Conservation (phyloP, 805 yeast species). For the Metschnikowia corniflorae region DNA sequence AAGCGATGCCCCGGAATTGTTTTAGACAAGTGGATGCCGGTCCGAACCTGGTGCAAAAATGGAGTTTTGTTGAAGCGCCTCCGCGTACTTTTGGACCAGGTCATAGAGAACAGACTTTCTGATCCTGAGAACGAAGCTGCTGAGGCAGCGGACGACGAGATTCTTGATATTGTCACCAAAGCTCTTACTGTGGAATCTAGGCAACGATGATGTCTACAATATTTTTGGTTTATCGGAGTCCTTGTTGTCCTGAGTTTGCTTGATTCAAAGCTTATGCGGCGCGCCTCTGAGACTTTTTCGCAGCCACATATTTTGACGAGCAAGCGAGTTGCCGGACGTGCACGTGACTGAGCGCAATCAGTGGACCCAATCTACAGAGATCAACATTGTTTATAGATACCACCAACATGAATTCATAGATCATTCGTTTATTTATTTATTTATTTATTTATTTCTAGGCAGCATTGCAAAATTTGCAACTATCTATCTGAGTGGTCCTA, state of each 20-base stretch:
- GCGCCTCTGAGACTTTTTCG: no score
- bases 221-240: no score
- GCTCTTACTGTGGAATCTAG: constrained; percentile 8
- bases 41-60: constrained; percentile 90
- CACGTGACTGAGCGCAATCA: constrained; percentile 7
- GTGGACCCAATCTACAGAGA: no score
- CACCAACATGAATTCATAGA: no score
- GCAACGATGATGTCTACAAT: background rate
- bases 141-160: constrained; percentile 18
- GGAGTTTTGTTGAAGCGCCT: constrained; percentile 79
- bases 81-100: constrained; percentile 60
- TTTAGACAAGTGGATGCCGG: constrained; percentile 84
- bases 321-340: background rate
- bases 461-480: no score
- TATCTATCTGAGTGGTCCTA: no score
- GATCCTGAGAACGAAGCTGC: constrained; percentile 22
- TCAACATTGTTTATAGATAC: no score
- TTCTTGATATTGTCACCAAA: constrained; percentile 21
- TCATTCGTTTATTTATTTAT: no score
- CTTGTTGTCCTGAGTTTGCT: no score
- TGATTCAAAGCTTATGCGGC: no score
- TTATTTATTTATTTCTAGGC: no score
- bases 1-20: constrained; percentile 77
- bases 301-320: background rate
- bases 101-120: constrained; percentile 59